A percentile compares a stretch with the other conserved stretches of the same genome.
Evolutionary conservation across 2,329 filamentous ascomycete genomes (phyloP).

Genomic region (Pseudogymnoascus sp.): DNA sequence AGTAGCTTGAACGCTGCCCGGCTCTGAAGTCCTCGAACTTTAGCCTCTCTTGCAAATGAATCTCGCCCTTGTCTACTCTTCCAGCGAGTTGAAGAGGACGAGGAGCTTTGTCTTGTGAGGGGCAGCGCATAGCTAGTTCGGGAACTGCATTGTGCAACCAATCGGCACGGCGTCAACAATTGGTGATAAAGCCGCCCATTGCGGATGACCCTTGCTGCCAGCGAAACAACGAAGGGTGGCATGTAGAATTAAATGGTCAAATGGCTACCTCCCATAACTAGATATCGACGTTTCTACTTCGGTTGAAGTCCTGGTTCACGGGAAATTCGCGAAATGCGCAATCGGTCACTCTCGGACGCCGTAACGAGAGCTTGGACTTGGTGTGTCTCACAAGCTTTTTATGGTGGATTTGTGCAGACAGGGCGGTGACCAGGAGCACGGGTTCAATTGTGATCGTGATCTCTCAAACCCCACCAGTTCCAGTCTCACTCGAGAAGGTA

Average conservation of each 20-base stretch:
- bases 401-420: background rate
- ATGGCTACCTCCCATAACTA: background rate
- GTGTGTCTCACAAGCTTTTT: constrained; percentile 4
- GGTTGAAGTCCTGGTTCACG: background rate
- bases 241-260: constrained; percentile 7
- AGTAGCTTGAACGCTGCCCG: constrained; percentile 89
- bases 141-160: background rate
- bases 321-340: background rate
- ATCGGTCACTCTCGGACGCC: background rate
- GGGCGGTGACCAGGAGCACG: background rate
- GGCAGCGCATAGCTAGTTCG: background rate
- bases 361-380: background rate
- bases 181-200: background rate
- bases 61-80: constrained; percentile 70
- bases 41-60: constrained; percentile 63
- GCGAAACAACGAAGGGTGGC: constrained; percentile 2
- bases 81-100: constrained; percentile 68
- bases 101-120: constrained; percentile 11
- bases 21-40: constrained; percentile 73
- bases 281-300: background rate
- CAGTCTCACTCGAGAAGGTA: background rate
- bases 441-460: background rate
- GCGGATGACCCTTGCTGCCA: constrained; percentile 4
- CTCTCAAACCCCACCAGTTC: background rate
- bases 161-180: background rate